Evolutionary conservation across 2,329 filamentous ascomycete species (phyloP).

Genomic region (Penicillium rolfsii): DNA sequence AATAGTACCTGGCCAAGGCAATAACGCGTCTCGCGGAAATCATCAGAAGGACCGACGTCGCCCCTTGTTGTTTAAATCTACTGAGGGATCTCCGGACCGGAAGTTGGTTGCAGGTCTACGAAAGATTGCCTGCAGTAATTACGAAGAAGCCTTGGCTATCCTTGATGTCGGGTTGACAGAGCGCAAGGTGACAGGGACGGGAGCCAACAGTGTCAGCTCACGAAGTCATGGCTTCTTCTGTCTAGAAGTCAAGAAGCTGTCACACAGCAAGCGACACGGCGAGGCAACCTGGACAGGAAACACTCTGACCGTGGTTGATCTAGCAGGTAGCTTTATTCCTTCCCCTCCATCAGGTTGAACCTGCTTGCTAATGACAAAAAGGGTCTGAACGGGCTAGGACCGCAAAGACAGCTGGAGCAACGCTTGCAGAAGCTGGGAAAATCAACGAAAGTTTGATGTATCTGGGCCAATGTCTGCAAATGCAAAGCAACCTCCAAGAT

Average conservation of each 20-base stretch:
- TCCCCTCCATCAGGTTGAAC: not conserved
- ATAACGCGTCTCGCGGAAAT: slow-evolving; percentile 47
- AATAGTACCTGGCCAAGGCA: slow-evolving; percentile 46
- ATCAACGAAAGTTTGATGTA: slow-evolving; percentile 99
- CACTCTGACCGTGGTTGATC: slow-evolving; percentile 83
- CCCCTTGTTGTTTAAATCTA: slow-evolving; percentile 86
- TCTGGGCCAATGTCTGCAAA: slow-evolving; percentile 92
- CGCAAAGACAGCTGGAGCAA: slow-evolving; percentile 90
- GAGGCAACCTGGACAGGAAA: slow-evolving; percentile 72
- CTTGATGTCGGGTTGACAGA: slow-evolving; percentile 88
- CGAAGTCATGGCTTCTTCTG: slow-evolving; percentile 96
- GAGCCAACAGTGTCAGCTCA: slow-evolving; percentile 89
- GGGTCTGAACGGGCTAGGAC: slow-evolving; percentile 87
- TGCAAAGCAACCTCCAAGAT: slow-evolving; percentile 79
- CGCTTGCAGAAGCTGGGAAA: slow-evolving; percentile 92
- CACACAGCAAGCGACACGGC: slow-evolving; percentile 52
- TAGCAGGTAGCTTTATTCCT: slow-evolving; percentile 65
- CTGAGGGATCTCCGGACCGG: slow-evolving; percentile 82
- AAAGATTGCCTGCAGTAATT: slow-evolving; percentile 82
- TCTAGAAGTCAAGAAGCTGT: slow-evolving; percentile 87
- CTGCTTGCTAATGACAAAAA: slow-evolving; percentile 25
- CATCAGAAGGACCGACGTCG: slow-evolving; percentile 73
- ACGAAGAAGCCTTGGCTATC: slow-evolving; percentile 84
- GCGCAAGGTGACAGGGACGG: slow-evolving; percentile 83
- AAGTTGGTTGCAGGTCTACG: slow-evolving; percentile 91